Evolutionary conservation across 345 rosid species (phyloP), one percentile per base, ranked within the genome.

Genomic region (Viola odorata): DNA sequence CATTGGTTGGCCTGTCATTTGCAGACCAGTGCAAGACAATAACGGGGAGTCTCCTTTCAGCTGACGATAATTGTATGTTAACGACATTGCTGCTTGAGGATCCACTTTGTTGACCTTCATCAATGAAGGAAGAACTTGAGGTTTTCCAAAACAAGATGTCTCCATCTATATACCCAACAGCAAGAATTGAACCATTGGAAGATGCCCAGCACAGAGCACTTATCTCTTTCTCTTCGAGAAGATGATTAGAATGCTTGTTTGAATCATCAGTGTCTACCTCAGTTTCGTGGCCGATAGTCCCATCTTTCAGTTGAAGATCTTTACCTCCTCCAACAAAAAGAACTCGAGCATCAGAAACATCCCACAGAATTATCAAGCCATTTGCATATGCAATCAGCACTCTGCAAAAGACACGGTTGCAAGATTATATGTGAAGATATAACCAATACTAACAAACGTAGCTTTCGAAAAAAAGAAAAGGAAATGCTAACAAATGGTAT

Each of bases 201-300:
- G 95, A 83, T 65, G 91, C 89, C 98, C 98, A 91, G 74, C 98
- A 85, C 55, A 91, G 73, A 66, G 95, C 80, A 77, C 81, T 82
- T 74, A 91, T 88, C 78, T 91, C 90, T 83, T 86, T 91, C 64
- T 81, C 95, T 67, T 60, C 68, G 44, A 55, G 73, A 45, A 79
- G 81, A 66, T 73, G 53, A 58, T 75, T 69, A 36, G 65, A 73
- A 51, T 40, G 42, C 53, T 63, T 73, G 47, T 75, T 77, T 55
- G 80, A 74, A 51, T 53, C 49, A 53, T 71, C 62, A 38, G 57
- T 41, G 39, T 67, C 72, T 48, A 32, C 62, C 68, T 75, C 69
- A 45, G 68, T 66, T 64, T 78, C 63, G 67, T 75, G 50, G 69
- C 67, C 73, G 15, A 71, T 73, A 64, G 62, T 63, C 67, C 64